Percentiles rank a stretch among this genome's conserved stretches.
Evolutionary conservation across 768 basidiomycete genomes (phyloP).

Genomic region (Rhodocollybia butyracea): DNA sequence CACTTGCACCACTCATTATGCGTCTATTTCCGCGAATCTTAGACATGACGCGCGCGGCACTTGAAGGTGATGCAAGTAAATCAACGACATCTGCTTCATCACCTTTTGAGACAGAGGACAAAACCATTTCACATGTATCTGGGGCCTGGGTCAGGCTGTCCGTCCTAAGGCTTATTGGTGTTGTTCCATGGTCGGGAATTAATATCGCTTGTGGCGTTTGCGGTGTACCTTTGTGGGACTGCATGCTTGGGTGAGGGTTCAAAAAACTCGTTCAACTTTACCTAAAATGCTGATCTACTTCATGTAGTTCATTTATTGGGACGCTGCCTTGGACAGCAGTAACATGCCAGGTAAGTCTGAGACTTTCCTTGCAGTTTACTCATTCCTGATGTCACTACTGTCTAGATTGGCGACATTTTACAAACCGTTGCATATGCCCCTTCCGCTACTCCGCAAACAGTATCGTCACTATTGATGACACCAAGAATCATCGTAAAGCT

Average conservation of each 20-base stretch:
- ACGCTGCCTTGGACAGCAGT: conserved; percentile 88
- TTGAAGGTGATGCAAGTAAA: conserved; percentile 49
- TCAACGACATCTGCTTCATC: not conserved
- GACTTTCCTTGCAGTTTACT: conserved; percentile 1
- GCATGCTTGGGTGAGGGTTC: conserved; percentile 78
- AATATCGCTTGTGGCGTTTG: conserved; percentile 95
- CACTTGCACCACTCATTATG: conserved; percentile 80
- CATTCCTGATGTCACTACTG: not conserved
- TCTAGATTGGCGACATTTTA: conserved; percentile 81
- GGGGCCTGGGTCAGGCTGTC: conserved; percentile 83
- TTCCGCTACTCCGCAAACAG: conserved; percentile 66
- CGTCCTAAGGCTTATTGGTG: conserved; percentile 84
- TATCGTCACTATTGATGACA: conserved; percentile 82
- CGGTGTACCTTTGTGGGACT: conserved; percentile 72
- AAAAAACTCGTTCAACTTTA: too few species aligned
- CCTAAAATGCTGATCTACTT: too few species aligned
- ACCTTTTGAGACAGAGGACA: not conserved
- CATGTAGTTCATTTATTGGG: conserved; percentile 81
- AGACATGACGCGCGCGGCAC: conserved; percentile 76
- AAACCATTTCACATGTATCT: conserved; percentile 25
- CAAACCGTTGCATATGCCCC: conserved; percentile 78
- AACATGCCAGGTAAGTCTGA: conserved; percentile 70
- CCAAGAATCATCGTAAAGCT: conserved; percentile 85
- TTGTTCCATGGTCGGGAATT: conserved; percentile 96
- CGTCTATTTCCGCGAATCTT: conserved; percentile 82